Base-by-base conservation (phyloP, 805 yeast species). In the Yamadazyma kitorensis region DNA sequence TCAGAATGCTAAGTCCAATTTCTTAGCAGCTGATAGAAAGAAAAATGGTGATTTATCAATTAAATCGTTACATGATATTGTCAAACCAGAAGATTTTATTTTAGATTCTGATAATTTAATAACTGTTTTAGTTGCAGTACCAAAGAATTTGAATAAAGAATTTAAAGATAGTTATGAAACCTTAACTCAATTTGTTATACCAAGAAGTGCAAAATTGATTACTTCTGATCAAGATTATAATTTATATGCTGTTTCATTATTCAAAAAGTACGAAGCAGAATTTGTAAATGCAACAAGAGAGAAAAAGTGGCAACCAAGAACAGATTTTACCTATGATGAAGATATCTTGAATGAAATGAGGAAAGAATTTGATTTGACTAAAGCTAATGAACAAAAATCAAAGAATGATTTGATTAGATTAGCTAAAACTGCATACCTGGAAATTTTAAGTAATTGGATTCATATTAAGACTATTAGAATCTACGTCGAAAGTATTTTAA, bases 21-120 rank as follows among this genome's bases (percentile, higher is more conserved):
- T 88, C 41, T 73, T 80, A 31, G 88, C 96, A 9, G 91, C 95
- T 7, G 95, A 91, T 60, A 78, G 97, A 53, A 89, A 89, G 64
- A 84, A 83, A 59, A 82, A 86, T 24, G 99, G 99, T 39, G 96
- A 93, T 57, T 72, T 93, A 45, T 82, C 96, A 3, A 89, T 91
- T 36, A 81, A 86, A 57, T 85, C 96, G 3, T 70, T 93, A 41
- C 97, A 91, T 55, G 93, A 86, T 52, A 74, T 91, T 36, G 96
- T 93, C 33, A 75, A 76, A 33, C 82, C 87, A 8, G 78, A 79
- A 33, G 87, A 93, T 52, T 86, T 93, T 57, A 89, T 93, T 11
- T 68, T 84, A 45, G 77, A 79, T 48, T 84, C 95, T 5, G 98
- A 91, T 43, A 86, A 89, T 59, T 72, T 93, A 54, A 79, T 80